Evolutionary conservation across 2,329 filamentous ascomycete species (phyloP).

Genomic region (Graphilbum fragrans): DNA sequence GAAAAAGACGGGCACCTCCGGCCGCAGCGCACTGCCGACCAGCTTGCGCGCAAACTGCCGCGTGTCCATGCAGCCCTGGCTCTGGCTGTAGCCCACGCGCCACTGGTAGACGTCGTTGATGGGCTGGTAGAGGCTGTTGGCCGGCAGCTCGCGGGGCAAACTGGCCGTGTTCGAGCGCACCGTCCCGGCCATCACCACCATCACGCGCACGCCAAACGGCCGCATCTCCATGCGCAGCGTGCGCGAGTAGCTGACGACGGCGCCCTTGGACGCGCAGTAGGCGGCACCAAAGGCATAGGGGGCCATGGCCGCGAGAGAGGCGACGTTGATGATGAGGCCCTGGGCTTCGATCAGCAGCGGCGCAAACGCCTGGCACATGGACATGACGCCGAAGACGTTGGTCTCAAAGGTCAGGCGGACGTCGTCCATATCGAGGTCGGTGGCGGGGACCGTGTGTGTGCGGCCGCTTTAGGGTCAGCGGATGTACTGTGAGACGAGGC

Average conservation of each 20-base stretch:
- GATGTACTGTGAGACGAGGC: background rate
- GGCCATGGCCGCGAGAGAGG: conserved; percentile 35
- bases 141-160: conserved; percentile 27
- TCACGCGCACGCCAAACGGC: conserved; percentile 43
- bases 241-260: conserved; percentile 39
- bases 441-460: conserved; percentile 36
- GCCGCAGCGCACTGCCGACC: conserved; percentile 26
- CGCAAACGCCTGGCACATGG: conserved; percentile 38
- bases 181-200: conserved; percentile 42
- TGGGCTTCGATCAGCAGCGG: conserved; percentile 34
- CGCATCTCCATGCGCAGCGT: conserved; percentile 39
- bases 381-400: conserved; percentile 46
- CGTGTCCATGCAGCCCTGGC: conserved; percentile 24
- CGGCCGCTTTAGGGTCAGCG: conserved; percentile 26
- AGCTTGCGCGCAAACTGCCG: conserved; percentile 29
- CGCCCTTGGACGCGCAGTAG: conserved; percentile 45
- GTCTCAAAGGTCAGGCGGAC: conserved; percentile 42
- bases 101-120: conserved; percentile 32
- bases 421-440: conserved; percentile 38
- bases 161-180: conserved; percentile 37
- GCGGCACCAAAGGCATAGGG: conserved; percentile 41
- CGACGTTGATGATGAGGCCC: conserved; percentile 43
- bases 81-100: conserved; percentile 36
- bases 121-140: conserved; percentile 33
- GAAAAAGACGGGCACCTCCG: conserved; percentile 20